A percentile compares a stretch with the other conserved stretches of the same genome.
phyloP scores from a whole-genome alignment of 257 asterid genomes.

The Voacanga thouarsii region DNA sequence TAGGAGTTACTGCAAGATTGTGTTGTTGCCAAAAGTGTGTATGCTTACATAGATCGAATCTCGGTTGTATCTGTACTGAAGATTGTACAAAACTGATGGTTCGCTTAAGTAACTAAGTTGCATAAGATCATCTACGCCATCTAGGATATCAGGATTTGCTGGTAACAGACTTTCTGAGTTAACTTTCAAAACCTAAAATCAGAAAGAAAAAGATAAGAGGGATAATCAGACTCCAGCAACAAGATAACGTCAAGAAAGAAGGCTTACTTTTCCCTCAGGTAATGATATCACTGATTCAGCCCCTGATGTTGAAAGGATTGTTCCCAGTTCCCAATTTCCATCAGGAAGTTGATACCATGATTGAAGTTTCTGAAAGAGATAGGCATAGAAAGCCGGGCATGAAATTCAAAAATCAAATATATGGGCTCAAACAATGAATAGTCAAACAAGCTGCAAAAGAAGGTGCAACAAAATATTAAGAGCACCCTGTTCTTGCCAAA shows the following conservation, averaged over 20 bases:
- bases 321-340: constrained; percentile 94
- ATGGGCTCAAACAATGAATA: background rate
- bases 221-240: background rate
- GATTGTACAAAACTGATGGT: constrained; percentile 93
- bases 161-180: constrained; percentile 61
- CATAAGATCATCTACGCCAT: constrained; percentile 97
- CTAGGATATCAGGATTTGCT: constrained; percentile 97
- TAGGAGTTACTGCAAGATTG: constrained; percentile 20
- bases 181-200: constrained; percentile 68
- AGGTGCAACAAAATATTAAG: background rate
- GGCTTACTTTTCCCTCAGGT: constrained; percentile 74
- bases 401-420: background rate
- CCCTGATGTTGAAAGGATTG: constrained; percentile 62
- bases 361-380: constrained; percentile 61
- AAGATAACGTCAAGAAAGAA: constrained; percentile 11
- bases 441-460: background rate
- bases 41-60: constrained; percentile 83
- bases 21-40: constrained; percentile 15
- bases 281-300: constrained; percentile 66
- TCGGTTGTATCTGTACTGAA: constrained; percentile 78
- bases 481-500: background rate
- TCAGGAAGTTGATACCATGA: constrained; percentile 88
- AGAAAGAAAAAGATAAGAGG: constrained; percentile 3
- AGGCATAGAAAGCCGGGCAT: constrained; percentile 18
- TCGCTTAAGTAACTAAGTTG: constrained; percentile 93